phyloP scores from a whole-genome alignment of 345 rosid species.

The Euphorbia tirucalli region DNA sequence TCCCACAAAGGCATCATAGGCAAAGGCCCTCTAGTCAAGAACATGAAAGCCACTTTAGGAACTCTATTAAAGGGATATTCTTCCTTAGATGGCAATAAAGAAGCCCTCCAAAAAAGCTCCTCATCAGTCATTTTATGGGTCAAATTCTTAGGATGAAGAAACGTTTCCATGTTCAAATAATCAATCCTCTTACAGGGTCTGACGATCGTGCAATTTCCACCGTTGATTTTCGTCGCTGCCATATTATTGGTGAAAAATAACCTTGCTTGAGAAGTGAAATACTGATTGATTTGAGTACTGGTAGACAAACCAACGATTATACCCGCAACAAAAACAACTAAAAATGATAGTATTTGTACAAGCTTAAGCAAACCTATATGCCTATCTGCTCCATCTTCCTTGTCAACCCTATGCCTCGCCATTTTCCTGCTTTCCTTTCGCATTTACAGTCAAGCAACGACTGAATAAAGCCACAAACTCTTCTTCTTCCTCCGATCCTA shows the following conservation, averaged over 20 bases:
- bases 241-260: conserved; percentile 37
- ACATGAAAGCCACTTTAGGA: conserved; percentile 86
- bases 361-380: conserved; percentile 60
- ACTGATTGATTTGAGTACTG: conserved; percentile 59
- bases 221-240: conserved; percentile 23
- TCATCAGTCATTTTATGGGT: conserved; percentile 60
- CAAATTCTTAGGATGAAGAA: conserved; percentile 48
- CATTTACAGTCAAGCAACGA: not conserved
- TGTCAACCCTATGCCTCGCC: conserved; percentile 49
- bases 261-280: conserved; percentile 50
- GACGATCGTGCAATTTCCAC: conserved; percentile 32
- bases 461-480: not conserved
- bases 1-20: conserved; percentile 92
- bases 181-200: conserved; percentile 37
- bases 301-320: conserved; percentile 69
- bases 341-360: conserved; percentile 63
- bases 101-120: conserved; percentile 82
- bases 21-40: conserved; percentile 82
- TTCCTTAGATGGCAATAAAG: conserved; percentile 62
- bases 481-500: not conserved
- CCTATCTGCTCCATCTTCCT: conserved; percentile 34
- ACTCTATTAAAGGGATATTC: conserved; percentile 63
- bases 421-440: conserved; percentile 3
- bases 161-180: conserved; percentile 50
- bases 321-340: conserved; percentile 78